A percentile compares a stretch with the other conserved stretches of the same genome.
Conservation (phyloP, 768 basidiomycete species). For the Termitomyces eurrhizus region DNA sequence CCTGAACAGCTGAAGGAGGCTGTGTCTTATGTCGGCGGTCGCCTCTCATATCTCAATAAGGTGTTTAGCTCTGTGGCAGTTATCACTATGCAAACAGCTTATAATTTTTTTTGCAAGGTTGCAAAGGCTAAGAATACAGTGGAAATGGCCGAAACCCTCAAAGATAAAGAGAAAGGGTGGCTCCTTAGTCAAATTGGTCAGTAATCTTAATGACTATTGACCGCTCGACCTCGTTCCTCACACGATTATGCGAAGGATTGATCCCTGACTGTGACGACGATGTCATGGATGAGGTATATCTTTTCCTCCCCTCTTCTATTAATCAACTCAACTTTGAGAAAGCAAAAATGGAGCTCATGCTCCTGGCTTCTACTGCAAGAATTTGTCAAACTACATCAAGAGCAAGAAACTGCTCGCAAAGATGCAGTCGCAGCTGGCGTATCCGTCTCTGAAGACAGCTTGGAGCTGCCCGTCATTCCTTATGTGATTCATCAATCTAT, state of each 20-base stretch:
- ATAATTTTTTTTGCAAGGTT: conserved; percentile 28
- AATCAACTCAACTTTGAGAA: not conserved
- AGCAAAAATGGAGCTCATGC: conserved; percentile 83
- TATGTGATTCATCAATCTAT: conserved; percentile 38
- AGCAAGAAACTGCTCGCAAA: conserved; percentile 41
- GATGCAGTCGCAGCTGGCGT: conserved; percentile 34
- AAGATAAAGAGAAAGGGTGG: conserved; percentile 77
- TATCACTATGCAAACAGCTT: not conserved
- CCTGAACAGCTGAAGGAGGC: conserved; percentile 40
- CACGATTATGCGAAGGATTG: conserved; percentile 33
- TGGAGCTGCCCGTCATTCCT: conserved; percentile 60
- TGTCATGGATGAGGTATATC: conserved; percentile 80
- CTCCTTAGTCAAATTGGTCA: conserved; percentile 70
- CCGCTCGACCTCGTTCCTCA: not conserved
- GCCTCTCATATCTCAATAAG: conserved; percentile 74
- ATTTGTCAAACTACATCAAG: conserved; percentile 59
- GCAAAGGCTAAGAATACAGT: conserved; percentile 61
- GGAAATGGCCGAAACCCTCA: conserved; percentile 55
- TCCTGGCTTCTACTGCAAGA: conserved; percentile 76
- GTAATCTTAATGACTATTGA: conserved; percentile 4
- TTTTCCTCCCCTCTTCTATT: not conserved
- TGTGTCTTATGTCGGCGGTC: conserved; percentile 67
- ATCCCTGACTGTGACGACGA: conserved; percentile 84
- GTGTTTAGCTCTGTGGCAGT: conserved; percentile 19
- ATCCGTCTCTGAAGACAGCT: conserved; percentile 29